Percentiles rank a stretch among this genome's conserved stretches.
Evolutionary conservation across 306 rosid genomes (phyloP).

Genomic region (Cajanus cajan): DNA sequence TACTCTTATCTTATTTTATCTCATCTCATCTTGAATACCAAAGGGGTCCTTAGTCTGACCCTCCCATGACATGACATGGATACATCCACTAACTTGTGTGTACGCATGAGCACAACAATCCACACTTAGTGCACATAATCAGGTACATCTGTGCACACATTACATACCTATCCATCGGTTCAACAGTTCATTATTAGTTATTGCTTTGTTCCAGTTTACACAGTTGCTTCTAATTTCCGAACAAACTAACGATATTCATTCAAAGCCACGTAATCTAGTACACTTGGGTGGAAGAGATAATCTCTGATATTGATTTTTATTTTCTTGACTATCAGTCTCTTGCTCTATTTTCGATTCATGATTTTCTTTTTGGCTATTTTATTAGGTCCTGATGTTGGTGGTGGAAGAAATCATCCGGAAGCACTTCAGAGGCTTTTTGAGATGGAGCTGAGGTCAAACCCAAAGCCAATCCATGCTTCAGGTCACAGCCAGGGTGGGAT

Average conservation of each 20-base stretch:
- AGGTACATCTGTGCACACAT: neutral
- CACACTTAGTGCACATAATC: neutral
- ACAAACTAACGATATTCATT: neutral
- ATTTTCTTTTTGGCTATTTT: conserved; percentile 13
- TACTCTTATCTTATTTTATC: too few species aligned
- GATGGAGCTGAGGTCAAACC: conserved; percentile 73
- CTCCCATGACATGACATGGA: neutral
- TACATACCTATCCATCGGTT: neutral
- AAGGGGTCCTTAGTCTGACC: neutral
- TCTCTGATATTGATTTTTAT: neutral
- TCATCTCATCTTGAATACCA: too few species aligned
- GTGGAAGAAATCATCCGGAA: conserved; percentile 79
- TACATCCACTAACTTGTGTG: neutral
- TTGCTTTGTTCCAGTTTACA: neutral
- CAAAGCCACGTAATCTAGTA: neutral
- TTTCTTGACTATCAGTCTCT: neutral
- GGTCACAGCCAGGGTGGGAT: conserved; percentile 43
- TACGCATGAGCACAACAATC: too few species aligned
- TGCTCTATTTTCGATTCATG: conserved; percentile 3
- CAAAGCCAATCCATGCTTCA: conserved; percentile 39
- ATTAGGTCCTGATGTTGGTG: conserved; percentile 51
- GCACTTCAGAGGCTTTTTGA: conserved; percentile 80
- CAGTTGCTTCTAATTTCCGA: neutral
- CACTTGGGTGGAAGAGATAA: neutral
- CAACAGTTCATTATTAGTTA: neutral